Percentiles rank a stretch among this genome's conserved stretches.
phyloP scores from a whole-genome alignment of 805 yeast genomes.

The Metschnikowia rubicola region DNA sequence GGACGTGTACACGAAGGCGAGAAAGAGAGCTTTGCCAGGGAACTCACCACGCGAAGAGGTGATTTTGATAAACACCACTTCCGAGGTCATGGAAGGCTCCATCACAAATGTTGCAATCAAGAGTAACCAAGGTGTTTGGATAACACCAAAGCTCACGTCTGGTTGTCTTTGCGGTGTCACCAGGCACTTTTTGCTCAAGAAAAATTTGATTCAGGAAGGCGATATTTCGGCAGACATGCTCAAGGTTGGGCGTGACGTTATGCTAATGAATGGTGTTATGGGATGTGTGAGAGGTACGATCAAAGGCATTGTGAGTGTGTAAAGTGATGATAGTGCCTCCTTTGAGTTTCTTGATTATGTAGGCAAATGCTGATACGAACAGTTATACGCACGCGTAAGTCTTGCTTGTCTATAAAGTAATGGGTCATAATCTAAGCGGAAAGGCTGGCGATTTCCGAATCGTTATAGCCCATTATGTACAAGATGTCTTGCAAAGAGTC shows the following conservation, averaged over 20 bases:
- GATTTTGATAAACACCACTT: conserved; percentile 52
- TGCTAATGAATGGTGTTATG: conserved; percentile 77
- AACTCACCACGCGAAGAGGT: conserved; percentile 61
- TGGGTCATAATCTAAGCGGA: background rate
- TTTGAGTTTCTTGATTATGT: no score
- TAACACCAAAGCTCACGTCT: conserved; percentile 71
- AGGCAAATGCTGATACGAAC: no score
- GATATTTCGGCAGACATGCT: conserved; percentile 47
- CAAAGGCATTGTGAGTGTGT: conserved; percentile 11
- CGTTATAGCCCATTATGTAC: conserved; percentile 74
- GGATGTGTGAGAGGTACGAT: conserved; percentile 70
- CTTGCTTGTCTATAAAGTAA: no score
- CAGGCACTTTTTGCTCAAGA: conserved; percentile 58
- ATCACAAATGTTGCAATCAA: conserved; percentile 74
- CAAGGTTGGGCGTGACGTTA: conserved; percentile 60
- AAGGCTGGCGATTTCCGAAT: conserved; percentile 43
- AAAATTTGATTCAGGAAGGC: conserved; percentile 53
- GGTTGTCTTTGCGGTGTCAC: conserved; percentile 88
- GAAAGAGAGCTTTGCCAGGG: conserved; percentile 47
- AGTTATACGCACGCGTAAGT: no score
- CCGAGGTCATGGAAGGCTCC: conserved; percentile 73
- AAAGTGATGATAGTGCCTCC: no score
- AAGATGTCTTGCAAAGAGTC: conserved; percentile 69
- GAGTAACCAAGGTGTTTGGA: conserved; percentile 52
- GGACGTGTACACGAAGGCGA: conserved; percentile 56